phyloP scores from a whole-genome alignment of 129 eudicot genomes.

The Saussurea involucrata region DNA sequence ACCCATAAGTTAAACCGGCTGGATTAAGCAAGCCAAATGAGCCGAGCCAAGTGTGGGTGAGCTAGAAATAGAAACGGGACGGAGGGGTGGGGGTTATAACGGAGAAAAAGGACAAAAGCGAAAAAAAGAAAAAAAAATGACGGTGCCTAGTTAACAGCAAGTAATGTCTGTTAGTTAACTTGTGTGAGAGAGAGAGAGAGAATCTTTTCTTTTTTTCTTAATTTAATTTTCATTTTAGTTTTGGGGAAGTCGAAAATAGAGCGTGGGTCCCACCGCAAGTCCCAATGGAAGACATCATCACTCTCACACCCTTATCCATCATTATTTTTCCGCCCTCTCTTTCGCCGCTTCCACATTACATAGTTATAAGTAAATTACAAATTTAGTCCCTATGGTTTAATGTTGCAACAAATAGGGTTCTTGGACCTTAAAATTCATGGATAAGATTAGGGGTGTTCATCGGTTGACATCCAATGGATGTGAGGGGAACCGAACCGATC shows the following conservation, averaged over 20 bases:
- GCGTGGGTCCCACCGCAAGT: slow-evolving; percentile 25
- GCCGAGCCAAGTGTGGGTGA: neutral
- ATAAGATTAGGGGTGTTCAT: no score
- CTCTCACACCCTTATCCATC: slow-evolving; percentile 28
- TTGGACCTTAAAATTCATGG: no score
- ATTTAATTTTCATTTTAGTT: neutral
- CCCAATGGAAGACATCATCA: slow-evolving; percentile 26
- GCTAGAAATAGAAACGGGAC: neutral
- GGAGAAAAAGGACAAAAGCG: slow-evolving; percentile 18
- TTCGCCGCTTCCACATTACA: slow-evolving; percentile 21
- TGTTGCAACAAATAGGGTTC: no score
- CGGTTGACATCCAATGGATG: no score
- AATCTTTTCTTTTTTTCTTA: neutral
- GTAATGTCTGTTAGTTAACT: slow-evolving; percentile 28
- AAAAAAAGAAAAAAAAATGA: neutral
- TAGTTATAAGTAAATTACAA: no score
- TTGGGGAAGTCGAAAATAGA: neutral
- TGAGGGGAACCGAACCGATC: no score
- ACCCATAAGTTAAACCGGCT: neutral
- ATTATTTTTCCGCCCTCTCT: neutral
- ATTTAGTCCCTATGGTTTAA: no score
- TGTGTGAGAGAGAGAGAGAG: slow-evolving; percentile 10
- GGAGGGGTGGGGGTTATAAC: slow-evolving; percentile 12
- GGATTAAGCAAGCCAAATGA: neutral
- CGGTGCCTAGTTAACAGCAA: slow-evolving; percentile 17